Evolutionary conservation across 2,329 filamentous ascomycete species (phyloP).

Genomic region (Septoria petroselini): DNA sequence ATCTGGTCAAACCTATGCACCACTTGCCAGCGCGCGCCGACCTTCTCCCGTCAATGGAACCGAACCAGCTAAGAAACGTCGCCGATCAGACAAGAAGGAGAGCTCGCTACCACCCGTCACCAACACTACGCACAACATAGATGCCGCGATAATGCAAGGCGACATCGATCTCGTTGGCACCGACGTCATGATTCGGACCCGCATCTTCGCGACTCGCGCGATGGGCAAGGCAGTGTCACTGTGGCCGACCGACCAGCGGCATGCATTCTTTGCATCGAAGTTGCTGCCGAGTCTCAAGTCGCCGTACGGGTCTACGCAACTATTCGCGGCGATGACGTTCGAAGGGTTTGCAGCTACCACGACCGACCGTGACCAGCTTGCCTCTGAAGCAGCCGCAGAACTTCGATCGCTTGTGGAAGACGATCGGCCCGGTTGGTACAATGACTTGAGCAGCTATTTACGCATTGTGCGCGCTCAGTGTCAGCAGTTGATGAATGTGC

Average conservation of each 20-base stretch:
- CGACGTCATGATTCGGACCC: slow-evolving; percentile 83
- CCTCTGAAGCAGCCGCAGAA: slow-evolving; percentile 59
- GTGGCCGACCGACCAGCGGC: slow-evolving; percentile 61
- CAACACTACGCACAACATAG: slow-evolving; percentile 82
- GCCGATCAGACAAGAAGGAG: slow-evolving; percentile 75
- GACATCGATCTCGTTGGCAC: slow-evolving; percentile 91
- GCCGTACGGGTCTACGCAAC: slow-evolving; percentile 77
- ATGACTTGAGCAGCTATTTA: slow-evolving; percentile 84
- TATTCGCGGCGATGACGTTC: slow-evolving; percentile 76
- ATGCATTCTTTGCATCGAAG: slow-evolving; percentile 62
- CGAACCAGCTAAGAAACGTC: slow-evolving; percentile 69
- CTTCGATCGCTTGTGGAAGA: slow-evolving; percentile 75
- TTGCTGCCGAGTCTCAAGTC: slow-evolving; percentile 67
- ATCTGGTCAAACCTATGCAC: slow-evolving; percentile 78
- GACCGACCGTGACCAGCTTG: slow-evolving; percentile 47
- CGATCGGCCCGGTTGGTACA: slow-evolving; percentile 77
- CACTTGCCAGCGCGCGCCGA: slow-evolving; percentile 42
- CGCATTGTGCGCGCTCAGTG: slow-evolving; percentile 89
- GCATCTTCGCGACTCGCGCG: slow-evolving; percentile 80
- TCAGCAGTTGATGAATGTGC: slow-evolving; percentile 82
- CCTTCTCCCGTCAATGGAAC: slow-evolving; percentile 53
- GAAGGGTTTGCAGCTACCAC: slow-evolving; percentile 75
- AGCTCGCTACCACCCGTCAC: slow-evolving; percentile 57
- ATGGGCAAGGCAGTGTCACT: slow-evolving; percentile 79
- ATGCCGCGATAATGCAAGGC: slow-evolving; percentile 96